Conservation (phyloP, 495 filamentous ascomycete genomes). For the Penicillium roqueforti region DNA sequence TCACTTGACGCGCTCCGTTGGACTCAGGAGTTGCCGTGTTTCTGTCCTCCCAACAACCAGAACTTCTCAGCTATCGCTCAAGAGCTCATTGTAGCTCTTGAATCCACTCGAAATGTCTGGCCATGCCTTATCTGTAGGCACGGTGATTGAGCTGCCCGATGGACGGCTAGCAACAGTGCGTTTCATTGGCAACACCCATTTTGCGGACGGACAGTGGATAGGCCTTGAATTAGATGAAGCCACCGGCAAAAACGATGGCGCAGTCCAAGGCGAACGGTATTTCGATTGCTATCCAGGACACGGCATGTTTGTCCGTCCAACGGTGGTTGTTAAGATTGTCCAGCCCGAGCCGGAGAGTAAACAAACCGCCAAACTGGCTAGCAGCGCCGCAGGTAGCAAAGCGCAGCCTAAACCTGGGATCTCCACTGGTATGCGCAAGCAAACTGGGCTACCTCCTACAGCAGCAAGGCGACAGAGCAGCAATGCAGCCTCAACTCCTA, state of each 20-base stretch:
- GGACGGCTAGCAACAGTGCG: constrained; percentile 73
- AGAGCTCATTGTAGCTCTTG: constrained; percentile 16
- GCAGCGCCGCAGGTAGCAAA: constrained; percentile 26
- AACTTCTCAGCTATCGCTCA: constrained; percentile 9
- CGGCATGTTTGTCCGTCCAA: constrained; percentile 85
- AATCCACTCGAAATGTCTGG: constrained; percentile 32
- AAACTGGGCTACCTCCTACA: constrained; percentile 44
- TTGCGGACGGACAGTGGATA: constrained; percentile 80
- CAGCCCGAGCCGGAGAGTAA: constrained; percentile 47
- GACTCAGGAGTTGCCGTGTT: constrained; percentile 17
- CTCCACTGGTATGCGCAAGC: constrained; percentile 33
- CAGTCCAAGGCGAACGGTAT: constrained; percentile 83
- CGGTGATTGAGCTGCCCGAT: constrained; percentile 67
- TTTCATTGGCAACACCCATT: constrained; percentile 73
- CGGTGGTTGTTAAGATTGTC: constrained; percentile 54
- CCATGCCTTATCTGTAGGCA: constrained; percentile 40
- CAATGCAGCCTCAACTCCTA: constrained; percentile 60
- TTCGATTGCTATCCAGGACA: constrained; percentile 75
- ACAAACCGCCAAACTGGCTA: constrained; percentile 27
- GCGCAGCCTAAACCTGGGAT: constrained; percentile 29
- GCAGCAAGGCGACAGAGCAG: constrained; percentile 60
- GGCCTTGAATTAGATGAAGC: constrained; percentile 82
- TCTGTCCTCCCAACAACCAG: constrained; percentile 16
- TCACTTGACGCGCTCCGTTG: constrained; percentile 19
- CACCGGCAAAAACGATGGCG: constrained; percentile 93